Evolutionary conservation across 2,329 filamentous ascomycete genomes (phyloP).

Genomic region (Colletotrichum gigasporum): DNA sequence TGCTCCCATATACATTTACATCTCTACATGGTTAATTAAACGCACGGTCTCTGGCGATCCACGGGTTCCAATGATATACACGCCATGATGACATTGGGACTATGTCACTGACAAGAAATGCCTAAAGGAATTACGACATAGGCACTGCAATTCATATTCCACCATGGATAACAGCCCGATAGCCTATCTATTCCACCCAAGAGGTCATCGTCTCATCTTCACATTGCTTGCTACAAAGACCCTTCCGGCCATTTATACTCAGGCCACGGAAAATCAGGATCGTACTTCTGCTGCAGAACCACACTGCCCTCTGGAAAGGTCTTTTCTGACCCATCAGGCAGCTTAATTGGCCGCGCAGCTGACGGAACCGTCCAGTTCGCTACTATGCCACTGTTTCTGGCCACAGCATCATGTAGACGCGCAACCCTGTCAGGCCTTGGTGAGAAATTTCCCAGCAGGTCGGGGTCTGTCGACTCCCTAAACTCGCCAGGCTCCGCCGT

Average conservation of each 20-base stretch:
- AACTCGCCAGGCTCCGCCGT: slow-evolving; percentile 35
- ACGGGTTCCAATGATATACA: no score
- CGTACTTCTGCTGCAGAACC: slow-evolving; percentile 24
- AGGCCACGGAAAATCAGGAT: slow-evolving; percentile 32
- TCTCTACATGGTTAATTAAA: no score
- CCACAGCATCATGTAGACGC: not conserved
- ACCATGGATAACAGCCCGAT: no score
- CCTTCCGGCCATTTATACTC: slow-evolving; percentile 3
- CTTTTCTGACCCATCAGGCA: slow-evolving; percentile 32
- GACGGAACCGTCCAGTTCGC: not conserved
- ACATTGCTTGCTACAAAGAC: not conserved
- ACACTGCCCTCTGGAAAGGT: slow-evolving; percentile 35
- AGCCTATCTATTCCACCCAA: no score
- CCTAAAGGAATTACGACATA: no score
- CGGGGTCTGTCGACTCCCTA: slow-evolving; percentile 33
- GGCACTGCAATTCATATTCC: not conserved
- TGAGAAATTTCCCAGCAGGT: not conserved
- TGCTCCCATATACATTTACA: no score
- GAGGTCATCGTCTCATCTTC: no score
- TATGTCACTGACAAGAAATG: no score
- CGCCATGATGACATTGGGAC: no score
- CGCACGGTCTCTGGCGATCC: no score
- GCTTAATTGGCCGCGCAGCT: not conserved
- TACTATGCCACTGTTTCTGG: not conserved
- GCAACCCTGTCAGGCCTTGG: not conserved